Conservation (phyloP, 495 filamentous ascomycete species). For the Echria macrotheca region DNA sequence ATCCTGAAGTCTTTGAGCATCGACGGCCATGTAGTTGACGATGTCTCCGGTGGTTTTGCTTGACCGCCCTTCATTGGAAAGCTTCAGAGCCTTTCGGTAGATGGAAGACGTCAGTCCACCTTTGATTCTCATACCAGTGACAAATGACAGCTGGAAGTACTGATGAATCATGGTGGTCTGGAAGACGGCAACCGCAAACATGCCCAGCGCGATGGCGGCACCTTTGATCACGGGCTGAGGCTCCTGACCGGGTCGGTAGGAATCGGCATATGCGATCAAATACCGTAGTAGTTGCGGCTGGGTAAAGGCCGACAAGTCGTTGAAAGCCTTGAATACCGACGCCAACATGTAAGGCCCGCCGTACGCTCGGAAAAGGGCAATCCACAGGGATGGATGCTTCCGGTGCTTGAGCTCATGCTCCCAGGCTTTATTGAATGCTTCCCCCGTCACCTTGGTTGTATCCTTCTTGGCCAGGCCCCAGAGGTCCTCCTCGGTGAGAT, state of each 20-base stretch:
- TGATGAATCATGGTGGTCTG: constrained; percentile 80
- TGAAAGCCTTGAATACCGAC: constrained; percentile 75
- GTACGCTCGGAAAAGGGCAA: constrained; percentile 81
- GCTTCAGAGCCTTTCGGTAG: constrained; percentile 80
- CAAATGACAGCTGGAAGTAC: constrained; percentile 93
- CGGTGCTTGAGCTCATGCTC: constrained; percentile 65
- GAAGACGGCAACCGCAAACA: constrained; percentile 81
- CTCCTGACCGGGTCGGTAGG: constrained; percentile 54
- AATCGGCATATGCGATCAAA: constrained; percentile 81
- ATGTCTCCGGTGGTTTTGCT: constrained; percentile 94
- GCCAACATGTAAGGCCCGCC: constrained; percentile 76
- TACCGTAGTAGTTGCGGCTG: constrained; percentile 88
- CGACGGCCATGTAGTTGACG: constrained; percentile 98
- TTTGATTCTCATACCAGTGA: constrained; percentile 95
- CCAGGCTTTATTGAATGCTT: constrained; percentile 70
- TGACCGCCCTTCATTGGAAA: constrained; percentile 91
- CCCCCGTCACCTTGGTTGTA: constrained; percentile 64
- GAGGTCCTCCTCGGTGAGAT: constrained; percentile 90
- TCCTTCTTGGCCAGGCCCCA: constrained; percentile 85
- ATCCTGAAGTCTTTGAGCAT: constrained; percentile 91
- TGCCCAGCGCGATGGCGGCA: constrained; percentile 80
- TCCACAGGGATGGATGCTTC: constrained; percentile 76
- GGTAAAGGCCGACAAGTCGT: constrained; percentile 77
- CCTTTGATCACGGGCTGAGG: constrained; percentile 78
- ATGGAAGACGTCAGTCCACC: constrained; percentile 83